These are phyloP conservation scores for Cryptococcus sp. DNA, from an alignment of 1,284 basidiomycete species.

Conservation along the genomic window DNA sequence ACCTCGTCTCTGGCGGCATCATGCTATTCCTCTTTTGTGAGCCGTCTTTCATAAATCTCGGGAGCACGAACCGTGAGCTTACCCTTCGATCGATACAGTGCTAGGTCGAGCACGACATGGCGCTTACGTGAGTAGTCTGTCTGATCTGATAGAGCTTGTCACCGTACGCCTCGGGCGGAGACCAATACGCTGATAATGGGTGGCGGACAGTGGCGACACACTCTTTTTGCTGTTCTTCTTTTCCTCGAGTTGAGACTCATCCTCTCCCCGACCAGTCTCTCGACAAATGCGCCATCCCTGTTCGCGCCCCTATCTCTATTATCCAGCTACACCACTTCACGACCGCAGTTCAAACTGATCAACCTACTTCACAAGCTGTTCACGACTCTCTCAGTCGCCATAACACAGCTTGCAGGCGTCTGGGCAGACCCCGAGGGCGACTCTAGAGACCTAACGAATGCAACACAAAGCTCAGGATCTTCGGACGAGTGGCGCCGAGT, in stretches of 20 bases:
- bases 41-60: neutral
- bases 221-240: slow-evolving; percentile 64
- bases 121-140: slow-evolving; percentile 62
- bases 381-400: slow-evolving; percentile 33
- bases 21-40: slow-evolving; percentile 58
- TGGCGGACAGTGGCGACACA: slow-evolving; percentile 66
- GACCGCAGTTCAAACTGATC: slow-evolving; percentile 38
- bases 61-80: neutral
- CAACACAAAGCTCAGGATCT: neutral
- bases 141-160: neutral
- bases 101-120: slow-evolving; percentile 64
- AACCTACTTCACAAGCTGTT: slow-evolving; percentile 32
- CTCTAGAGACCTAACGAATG: neutral
- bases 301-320: slow-evolving; percentile 11
- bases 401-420: slow-evolving; percentile 41
- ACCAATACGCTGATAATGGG: neutral
- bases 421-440: slow-evolving; percentile 24
- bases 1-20: slow-evolving; percentile 64
- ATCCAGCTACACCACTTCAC: neutral
- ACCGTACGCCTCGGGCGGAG: too few relatives aligned
- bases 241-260: slow-evolving; percentile 54
- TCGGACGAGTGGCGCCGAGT: slow-evolving; percentile 15
- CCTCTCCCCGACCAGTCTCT: slow-evolving; percentile 28
- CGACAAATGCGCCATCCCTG: slow-evolving; percentile 1
- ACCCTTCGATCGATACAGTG: slow-evolving; percentile 56